Base-by-base conservation (phyloP, 352 stramenopile genomes). In the Pythium brachiatum region DNA sequence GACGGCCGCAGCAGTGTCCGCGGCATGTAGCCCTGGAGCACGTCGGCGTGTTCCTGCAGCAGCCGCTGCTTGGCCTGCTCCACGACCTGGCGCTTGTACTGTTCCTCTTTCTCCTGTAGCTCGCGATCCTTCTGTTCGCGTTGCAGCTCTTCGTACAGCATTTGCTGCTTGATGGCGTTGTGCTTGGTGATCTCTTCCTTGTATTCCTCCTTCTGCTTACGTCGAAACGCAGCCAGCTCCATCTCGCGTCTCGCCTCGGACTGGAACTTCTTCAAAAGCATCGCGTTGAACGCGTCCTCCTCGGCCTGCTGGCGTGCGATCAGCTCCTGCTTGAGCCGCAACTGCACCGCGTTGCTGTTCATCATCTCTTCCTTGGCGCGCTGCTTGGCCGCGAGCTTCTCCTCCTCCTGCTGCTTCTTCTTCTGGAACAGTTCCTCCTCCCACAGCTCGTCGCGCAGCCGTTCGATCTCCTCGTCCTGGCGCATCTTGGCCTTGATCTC, bases 401-500 rank as follows among this genome's bases (percentile, higher is more conserved):
- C 75, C 51, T 87, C 74, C 69, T 96, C 88, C 57, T 94, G 78
- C 26, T 80, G 76, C 25, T 62, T 62, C 34, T 89, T 90, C 70
- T 88, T 88, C 58, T 88, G 75, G 29, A 87, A 74, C 38, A 96
- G 66, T 60, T 98, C 92, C 64, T 98, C 89, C 57, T 96, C 89
- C 90, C 90, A 98, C n/a, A 97, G 73, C 57, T 97, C 80, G 68
- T 96, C 86, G 29, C 90, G 88, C 23, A 97, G 73, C 20, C 64
- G 73, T 62, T 94, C 81, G 70, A 95, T 90, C 65, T 97, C 90
- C 61, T 96, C 76, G n/a, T 96, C 90, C 27, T 89, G 75, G 43
- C 88, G 73, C 57, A 72, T 80, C 68, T 94, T 86, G 27, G 78
- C 76, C 54, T 90, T 74, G 60, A 95, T 97, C 68, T 97, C 86